Evolutionary conservation across 805 yeast genomes (phyloP).

Genomic region (Candida taoyuanica): DNA sequence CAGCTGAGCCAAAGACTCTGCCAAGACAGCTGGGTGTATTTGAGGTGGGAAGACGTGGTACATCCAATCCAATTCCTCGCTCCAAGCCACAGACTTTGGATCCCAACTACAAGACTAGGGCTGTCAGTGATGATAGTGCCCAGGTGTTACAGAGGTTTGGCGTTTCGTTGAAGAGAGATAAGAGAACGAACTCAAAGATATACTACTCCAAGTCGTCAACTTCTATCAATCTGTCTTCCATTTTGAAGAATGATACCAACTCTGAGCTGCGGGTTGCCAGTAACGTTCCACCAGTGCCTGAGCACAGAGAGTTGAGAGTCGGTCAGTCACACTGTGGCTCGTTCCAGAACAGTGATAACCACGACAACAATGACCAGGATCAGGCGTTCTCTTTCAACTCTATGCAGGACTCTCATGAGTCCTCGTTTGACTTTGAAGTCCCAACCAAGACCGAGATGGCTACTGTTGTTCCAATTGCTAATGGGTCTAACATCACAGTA

Average conservation of each 20-base stretch:
- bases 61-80: conserved; percentile 18
- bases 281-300: conserved; percentile 11
- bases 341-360: conserved; percentile 6
- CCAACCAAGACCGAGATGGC: conserved; percentile 25
- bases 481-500: conserved; percentile 25
- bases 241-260: conserved; percentile 14
- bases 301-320: conserved; percentile 17
- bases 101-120: conserved; percentile 21
- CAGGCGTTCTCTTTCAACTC: conserved; percentile 6
- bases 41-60: conserved; percentile 17
- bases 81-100: conserved; percentile 22
- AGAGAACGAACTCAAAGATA: conserved; percentile 21
- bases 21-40: conserved; percentile 16
- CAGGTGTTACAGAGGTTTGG: conserved; percentile 23
- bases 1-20: conserved; percentile 4
- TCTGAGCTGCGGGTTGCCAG: conserved; percentile 5
- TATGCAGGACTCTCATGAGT: conserved; percentile 17
- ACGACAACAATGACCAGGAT: conserved; percentile 4
- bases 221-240: conserved; percentile 24
- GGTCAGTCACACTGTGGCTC: conserved; percentile 26
- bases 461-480: conserved; percentile 23
- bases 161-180: conserved; percentile 17
- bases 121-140: conserved; percentile 17
- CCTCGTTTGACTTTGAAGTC: conserved; percentile 26
- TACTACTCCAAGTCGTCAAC: conserved; percentile 28